These are phyloP conservation scores for Colletotrichum costaricense DNA, from an alignment of 2,329 filamentous ascomycete species.

Conservation along the genomic window DNA sequence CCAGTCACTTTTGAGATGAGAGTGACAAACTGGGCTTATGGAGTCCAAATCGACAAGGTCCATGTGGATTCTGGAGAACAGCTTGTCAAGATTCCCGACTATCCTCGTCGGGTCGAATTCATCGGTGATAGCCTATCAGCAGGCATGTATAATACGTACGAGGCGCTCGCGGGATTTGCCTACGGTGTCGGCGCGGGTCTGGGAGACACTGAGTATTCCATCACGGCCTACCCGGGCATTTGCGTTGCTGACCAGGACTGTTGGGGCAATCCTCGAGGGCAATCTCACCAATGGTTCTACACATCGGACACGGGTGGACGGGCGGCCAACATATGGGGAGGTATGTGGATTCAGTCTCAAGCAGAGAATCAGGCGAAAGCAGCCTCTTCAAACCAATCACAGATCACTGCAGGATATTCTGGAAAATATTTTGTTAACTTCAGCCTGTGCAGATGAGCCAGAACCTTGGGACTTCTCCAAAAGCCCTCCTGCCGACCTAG, in stretches of 20 bases:
- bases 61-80: conserved; percentile 57
- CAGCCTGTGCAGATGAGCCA: conserved; percentile 47
- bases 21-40: conserved; percentile 71
- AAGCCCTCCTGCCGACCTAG: conserved; percentile 55
- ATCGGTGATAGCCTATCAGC: conserved; percentile 62
- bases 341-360: conserved; percentile 43
- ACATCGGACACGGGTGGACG: conserved; percentile 64
- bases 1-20: conserved; percentile 66
- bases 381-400: conserved; percentile 7
- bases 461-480: conserved; percentile 58
- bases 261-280: conserved; percentile 62
- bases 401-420: background rate
- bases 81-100: conserved; percentile 55
- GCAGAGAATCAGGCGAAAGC: background rate
- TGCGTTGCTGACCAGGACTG: conserved; percentile 67
- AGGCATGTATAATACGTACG: conserved; percentile 69
- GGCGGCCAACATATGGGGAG: conserved; percentile 54
- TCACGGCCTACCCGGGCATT: conserved; percentile 69
- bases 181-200: conserved; percentile 67
- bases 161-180: conserved; percentile 66
- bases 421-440: conserved; percentile 2
- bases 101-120: conserved; percentile 52
- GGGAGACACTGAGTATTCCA: conserved; percentile 67
- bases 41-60: conserved; percentile 65
- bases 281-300: conserved; percentile 68